phyloP scores from a whole-genome alignment of 2,329 filamentous ascomycete genomes.

The Diaporthe amygdali region DNA sequence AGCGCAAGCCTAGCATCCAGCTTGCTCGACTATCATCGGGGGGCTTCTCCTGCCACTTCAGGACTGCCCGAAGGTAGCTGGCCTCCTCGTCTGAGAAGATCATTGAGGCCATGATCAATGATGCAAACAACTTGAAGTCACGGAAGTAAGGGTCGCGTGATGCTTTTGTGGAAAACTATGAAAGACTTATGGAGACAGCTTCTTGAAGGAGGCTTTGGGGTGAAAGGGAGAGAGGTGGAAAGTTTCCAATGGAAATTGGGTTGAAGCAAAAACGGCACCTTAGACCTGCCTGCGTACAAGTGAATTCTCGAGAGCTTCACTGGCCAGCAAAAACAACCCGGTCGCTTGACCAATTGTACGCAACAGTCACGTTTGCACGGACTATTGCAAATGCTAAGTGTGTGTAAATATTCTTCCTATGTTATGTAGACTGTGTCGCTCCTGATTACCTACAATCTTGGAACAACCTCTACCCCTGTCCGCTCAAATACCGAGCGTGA shows the following conservation, averaged over 20 bases:
- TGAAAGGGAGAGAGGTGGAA: not conserved
- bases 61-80: constrained; percentile 44
- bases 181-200: not conserved
- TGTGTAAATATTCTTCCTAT: not conserved
- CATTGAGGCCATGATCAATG: constrained; percentile 34
- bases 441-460: not conserved
- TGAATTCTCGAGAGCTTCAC: not conserved
- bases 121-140: not conserved
- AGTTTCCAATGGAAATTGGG: not conserved
- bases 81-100: constrained; percentile 46
- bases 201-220: not conserved
- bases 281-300: not conserved
- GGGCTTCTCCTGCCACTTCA: constrained; percentile 43
- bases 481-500: constrained; percentile 17
- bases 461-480: not conserved
- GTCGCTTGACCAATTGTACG: not conserved
- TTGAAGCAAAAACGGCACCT: not conserved
- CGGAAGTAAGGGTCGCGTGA: not conserved
- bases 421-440: not conserved
- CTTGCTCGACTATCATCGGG: constrained; percentile 29
- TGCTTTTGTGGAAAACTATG: not conserved
- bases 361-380: not conserved
- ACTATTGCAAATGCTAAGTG: not conserved
- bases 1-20: constrained; percentile 14
- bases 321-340: not conserved